phyloP scores from a whole-genome alignment of 2,329 filamentous ascomycete genomes.

The Fusarium newnesense region DNA sequence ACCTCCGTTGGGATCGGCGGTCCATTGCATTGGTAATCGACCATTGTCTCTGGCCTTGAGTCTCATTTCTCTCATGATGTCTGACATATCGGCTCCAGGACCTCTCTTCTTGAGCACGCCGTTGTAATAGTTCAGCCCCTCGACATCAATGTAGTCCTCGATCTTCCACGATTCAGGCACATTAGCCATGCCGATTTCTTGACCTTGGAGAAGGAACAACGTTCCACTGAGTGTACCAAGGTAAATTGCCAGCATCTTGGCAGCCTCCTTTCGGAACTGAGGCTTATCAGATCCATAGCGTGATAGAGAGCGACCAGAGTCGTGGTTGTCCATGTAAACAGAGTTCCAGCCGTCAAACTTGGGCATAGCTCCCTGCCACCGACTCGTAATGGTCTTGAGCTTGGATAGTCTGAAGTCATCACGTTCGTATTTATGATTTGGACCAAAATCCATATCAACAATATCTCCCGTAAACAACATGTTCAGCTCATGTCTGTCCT shows the following conservation, averaged over 20 bases:
- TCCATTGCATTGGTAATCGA: conserved; percentile 60
- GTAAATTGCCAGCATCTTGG: conserved; percentile 59
- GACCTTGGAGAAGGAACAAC: conserved; percentile 61
- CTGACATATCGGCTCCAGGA: conserved; percentile 39
- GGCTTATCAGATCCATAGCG: conserved; percentile 57
- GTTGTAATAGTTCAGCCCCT: conserved; percentile 54
- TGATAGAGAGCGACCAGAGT: conserved; percentile 62
- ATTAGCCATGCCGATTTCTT: conserved; percentile 64
- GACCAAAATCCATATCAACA: conserved; percentile 46
- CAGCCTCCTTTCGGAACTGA: conserved; percentile 50
- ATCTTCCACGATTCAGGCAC: conserved; percentile 54
- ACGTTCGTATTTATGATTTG: conserved; percentile 52
- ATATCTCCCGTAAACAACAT: conserved; percentile 45
- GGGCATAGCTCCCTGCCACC: conserved; percentile 52
- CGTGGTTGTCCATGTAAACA: conserved; percentile 66
- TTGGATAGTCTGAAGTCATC: conserved; percentile 51
- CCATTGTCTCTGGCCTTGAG: conserved; percentile 45
- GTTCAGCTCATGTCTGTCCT: conserved; percentile 50
- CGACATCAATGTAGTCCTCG: conserved; percentile 56
- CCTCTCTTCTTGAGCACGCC: conserved; percentile 34
- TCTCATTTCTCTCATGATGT: conserved; percentile 55
- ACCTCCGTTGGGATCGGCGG: conserved; percentile 58
- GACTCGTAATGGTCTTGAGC: conserved; percentile 49
- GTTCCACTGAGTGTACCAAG: conserved; percentile 56
- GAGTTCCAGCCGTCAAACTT: conserved; percentile 59